Evolutionary conservation across 2,329 filamentous ascomycete species (phyloP).

Genomic region (Microdochium trichocladiopsis): DNA sequence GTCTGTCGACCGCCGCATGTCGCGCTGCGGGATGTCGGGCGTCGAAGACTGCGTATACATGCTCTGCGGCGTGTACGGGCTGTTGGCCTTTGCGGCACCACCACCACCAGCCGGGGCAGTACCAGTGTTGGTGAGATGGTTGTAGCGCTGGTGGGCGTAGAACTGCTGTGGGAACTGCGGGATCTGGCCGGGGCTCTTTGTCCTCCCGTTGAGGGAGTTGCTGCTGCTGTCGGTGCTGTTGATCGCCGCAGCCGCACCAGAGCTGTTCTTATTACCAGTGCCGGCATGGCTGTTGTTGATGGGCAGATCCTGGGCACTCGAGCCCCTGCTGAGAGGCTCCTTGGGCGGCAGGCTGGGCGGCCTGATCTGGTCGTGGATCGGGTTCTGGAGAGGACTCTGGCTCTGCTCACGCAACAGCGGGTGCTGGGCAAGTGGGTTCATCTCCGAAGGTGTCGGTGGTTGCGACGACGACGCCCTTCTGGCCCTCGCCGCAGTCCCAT

Average conservation of each 20-base stretch:
- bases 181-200: background rate
- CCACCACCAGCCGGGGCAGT: background rate
- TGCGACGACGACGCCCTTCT: background rate
- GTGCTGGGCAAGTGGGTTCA: too few species aligned
- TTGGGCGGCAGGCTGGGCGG: background rate
- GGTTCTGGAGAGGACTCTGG: background rate
- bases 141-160: background rate
- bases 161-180: background rate
- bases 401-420: background rate
- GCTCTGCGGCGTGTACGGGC: background rate
- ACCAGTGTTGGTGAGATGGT: background rate
- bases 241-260: background rate
- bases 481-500: background rate
- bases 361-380: background rate
- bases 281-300: background rate
- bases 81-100: background rate
- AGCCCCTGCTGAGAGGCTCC: background rate
- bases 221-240: too few species aligned
- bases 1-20: background rate
- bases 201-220: background rate
- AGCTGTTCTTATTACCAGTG: background rate
- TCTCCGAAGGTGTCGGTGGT: background rate
- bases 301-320: background rate
- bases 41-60: background rate
- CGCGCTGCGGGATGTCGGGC: background rate